A percentile compares a stretch with the other conserved stretches of the same genome.
These are phyloP conservation scores for Sphagnum fallax DNA, from an alignment of 228 moss, liverwort and hornwort genomes.

Conservation along the genomic window DNA sequence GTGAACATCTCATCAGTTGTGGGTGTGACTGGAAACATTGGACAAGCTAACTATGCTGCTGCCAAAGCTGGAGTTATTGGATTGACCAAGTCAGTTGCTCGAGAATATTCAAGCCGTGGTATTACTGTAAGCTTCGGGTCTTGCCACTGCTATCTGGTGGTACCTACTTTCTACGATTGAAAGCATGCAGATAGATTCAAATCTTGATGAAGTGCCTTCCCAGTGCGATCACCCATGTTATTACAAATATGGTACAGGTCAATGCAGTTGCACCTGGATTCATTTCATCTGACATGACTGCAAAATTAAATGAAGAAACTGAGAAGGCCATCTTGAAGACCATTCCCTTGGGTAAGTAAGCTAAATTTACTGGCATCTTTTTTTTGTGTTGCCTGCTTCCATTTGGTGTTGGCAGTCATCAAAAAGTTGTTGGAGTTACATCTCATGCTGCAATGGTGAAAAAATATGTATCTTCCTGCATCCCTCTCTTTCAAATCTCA, in stretches of 20 bases:
- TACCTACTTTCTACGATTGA: no score
- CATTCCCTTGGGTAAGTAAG: constrained; percentile 63
- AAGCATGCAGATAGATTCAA: no score
- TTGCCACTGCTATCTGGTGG: no score
- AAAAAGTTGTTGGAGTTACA: no score
- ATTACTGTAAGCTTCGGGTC: constrained; percentile 47
- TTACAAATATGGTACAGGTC: constrained; percentile 33
- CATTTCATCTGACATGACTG: constrained; percentile 91
- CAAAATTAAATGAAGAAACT: constrained; percentile 70
- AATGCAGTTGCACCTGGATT: constrained; percentile 97
- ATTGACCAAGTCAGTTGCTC: constrained; percentile 82
- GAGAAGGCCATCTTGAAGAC: constrained; percentile 53
- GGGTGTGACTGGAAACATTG: constrained; percentile 76
- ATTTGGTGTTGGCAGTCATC: not conserved
- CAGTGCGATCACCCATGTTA: no score
- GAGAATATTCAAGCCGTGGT: constrained; percentile 79
- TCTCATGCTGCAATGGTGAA: no score
- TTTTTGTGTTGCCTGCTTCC: not conserved
- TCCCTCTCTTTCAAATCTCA: no score
- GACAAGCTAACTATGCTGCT: constrained; percentile 93
- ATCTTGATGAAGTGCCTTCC: no score
- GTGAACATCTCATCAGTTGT: constrained; percentile 94
- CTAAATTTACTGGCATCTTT: not conserved
- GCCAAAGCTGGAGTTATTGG: constrained; percentile 98
- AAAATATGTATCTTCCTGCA: no score